Percentiles rank a stretch among this genome's conserved stretches.
phyloP scores from a whole-genome alignment of 352 stramenopile species.

The Phytophthora pistaciae region DNA sequence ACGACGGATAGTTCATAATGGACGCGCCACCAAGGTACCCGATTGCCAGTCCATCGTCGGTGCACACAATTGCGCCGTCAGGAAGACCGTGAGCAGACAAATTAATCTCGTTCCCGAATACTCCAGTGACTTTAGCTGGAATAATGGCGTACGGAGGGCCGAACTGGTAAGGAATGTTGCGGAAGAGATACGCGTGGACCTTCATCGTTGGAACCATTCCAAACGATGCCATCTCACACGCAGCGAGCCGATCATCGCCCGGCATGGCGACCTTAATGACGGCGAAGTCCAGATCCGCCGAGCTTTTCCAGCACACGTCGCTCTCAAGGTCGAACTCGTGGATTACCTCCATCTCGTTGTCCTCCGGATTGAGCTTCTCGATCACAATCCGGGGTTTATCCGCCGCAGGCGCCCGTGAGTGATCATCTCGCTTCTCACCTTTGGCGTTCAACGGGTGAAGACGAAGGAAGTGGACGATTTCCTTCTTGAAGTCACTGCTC shows the following conservation, averaged over 20 bases:
- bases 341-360: constrained; percentile 8
- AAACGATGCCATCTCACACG: constrained; percentile 1
- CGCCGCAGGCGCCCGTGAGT: too few species aligned
- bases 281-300: constrained; percentile 30
- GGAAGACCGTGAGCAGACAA: background rate
- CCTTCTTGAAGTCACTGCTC: constrained; percentile 8
- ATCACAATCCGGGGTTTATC: constrained; percentile 2
- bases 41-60: background rate
- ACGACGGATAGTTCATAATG: background rate
- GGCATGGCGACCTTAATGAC: constrained; percentile 29
- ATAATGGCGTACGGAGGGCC: background rate
- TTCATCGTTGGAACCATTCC: background rate
- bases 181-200: constrained; percentile 3
- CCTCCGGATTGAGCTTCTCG: background rate
- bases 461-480: background rate
- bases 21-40: background rate
- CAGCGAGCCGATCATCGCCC: background rate
- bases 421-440: background rate
- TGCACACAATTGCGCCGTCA: background rate
- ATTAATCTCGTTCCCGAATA: background rate
- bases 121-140: background rate
- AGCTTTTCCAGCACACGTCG: constrained; percentile 37
- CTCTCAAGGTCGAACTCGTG: constrained; percentile 22
- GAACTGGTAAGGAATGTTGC: background rate
- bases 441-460: background rate